These are phyloP conservation scores for Dactylellina haptotyla DNA, from an alignment of 2,329 filamentous ascomycete species.

Conservation along the genomic window DNA sequence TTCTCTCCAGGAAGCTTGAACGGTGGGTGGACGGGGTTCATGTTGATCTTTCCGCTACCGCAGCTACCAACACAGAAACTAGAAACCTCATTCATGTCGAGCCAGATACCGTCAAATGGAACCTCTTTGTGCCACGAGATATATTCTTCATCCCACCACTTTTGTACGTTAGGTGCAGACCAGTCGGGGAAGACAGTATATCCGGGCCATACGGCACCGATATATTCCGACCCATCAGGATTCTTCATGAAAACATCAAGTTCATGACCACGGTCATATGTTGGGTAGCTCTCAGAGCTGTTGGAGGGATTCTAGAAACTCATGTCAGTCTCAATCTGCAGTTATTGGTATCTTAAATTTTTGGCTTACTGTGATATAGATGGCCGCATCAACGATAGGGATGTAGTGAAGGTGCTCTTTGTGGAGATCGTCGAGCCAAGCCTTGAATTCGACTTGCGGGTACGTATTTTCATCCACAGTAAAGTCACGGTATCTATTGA, in stretches of 20 bases:
- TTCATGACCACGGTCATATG: slow-evolving; percentile 72
- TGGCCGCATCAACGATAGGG: slow-evolving; percentile 80
- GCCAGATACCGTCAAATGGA: slow-evolving; percentile 68
- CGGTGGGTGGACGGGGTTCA: slow-evolving; percentile 75
- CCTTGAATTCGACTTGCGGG: slow-evolving; percentile 72
- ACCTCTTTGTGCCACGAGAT: slow-evolving; percentile 70
- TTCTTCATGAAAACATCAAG: slow-evolving; percentile 68
- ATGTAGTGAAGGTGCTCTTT: slow-evolving; percentile 75
- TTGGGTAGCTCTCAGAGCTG: slow-evolving; percentile 67
- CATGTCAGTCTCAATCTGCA: background rate
- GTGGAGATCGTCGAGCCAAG: slow-evolving; percentile 73
- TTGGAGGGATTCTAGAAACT: slow-evolving; percentile 20
- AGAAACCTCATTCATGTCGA: slow-evolving; percentile 70
- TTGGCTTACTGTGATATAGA: slow-evolving; percentile 56
- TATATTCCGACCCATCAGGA: slow-evolving; percentile 68
- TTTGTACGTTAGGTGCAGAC: slow-evolving; percentile 74
- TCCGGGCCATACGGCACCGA: slow-evolving; percentile 81
- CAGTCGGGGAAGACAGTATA: slow-evolving; percentile 79
- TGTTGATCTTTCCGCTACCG: slow-evolving; percentile 71
- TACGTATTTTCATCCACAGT: slow-evolving; percentile 72
- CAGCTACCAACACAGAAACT: slow-evolving; percentile 69
- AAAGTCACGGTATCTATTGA: slow-evolving; percentile 67
- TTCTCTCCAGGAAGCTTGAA: slow-evolving; percentile 74
- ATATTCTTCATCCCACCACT: slow-evolving; percentile 78
- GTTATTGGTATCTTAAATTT: background rate